Evolutionary conservation across 768 basidiomycete species (phyloP).

Genomic region (Mycena sanguinolenta): DNA sequence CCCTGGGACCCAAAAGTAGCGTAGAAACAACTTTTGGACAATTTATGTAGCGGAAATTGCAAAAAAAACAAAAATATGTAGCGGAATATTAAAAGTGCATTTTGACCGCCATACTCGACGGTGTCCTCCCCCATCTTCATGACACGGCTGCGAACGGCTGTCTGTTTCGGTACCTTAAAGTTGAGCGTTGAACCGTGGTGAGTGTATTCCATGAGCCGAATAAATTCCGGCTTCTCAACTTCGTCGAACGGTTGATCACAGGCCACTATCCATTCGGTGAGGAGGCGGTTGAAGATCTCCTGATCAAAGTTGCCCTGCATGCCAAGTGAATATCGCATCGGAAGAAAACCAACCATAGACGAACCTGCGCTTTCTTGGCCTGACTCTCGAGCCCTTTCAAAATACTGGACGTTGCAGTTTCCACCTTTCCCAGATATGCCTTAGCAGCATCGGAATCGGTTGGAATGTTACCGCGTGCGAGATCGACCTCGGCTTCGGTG

Average conservation of each 20-base stretch:
- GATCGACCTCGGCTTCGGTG: background rate
- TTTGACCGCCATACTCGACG: no score
- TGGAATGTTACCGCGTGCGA: constrained; percentile 9
- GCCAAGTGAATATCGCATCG: background rate
- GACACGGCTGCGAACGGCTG: constrained; percentile 16
- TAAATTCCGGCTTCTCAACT: constrained; percentile 2
- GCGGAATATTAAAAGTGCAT: no score
- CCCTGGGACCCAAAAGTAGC: no score
- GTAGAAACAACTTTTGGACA: no score
- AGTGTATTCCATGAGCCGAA: constrained; percentile 1
- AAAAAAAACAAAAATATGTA: no score
- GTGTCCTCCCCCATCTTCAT: constrained; percentile 34
- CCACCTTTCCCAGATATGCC: constrained; percentile 6
- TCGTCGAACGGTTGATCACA: constrained; percentile 3
- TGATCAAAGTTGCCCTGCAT: constrained; percentile 9
- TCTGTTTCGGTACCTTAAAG: constrained; percentile 19
- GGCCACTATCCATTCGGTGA: background rate
- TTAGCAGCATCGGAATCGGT: constrained; percentile 1
- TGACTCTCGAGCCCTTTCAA: constrained; percentile 5
- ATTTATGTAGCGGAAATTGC: no score
- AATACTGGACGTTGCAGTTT: constrained; percentile 8
- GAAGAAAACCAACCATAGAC: background rate
- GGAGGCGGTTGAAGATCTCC: constrained; percentile 2
- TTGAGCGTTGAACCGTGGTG: no score
- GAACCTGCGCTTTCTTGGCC: constrained; percentile 3